Base-by-base conservation (phyloP, 2,329 filamentous ascomycete species). In the Ceratocystis papillata region DNA sequence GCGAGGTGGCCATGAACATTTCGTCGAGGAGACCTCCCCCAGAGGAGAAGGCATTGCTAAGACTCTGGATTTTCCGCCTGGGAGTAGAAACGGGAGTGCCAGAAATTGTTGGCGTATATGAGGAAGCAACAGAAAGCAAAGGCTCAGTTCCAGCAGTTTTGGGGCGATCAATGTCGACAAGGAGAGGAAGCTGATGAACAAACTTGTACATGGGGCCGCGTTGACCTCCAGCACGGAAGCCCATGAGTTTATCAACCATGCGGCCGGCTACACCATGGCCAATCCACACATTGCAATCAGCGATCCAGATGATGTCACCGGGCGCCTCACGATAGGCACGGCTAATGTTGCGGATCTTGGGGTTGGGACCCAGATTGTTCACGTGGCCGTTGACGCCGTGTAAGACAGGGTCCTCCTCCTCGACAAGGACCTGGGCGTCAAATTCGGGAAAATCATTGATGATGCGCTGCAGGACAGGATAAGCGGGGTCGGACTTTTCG, bases 341-440 rank as follows among this genome's bases (percentile, higher is more conserved):
- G 74, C 92, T 96, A 80, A 97, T 90, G 74, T 99, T 99, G 63
- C 94, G 82, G 71, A 99, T 95, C 79, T 99, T 99, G n/a, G 94
- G 94, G 72, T 99, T 99, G 1, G 94, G 94, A 0, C 95, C 95
- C 66, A 97, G 80, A 66, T 83, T 81, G 69, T 81, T 76, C 62
- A 76, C 72, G 60, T 80, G 76, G 64, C 80, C 80, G 10, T 76
- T 75, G 41, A 78, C 71, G 37, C 80, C 81, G 64, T 84, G 81
- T 7, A 96, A 77, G 37, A 84, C 75, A 0, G 88, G 84, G 73
- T 96, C 91, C 68, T 96, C 88, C 62, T 88, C 83, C 77, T 96
- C 93, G 61, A 96, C 80, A 10, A 92, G 80, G 2, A 97, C 79
- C 64, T 81, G 81, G 1, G 85, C 87, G 75, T 96, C 87, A 70